Base-by-base conservation (phyloP, 1,284 basidiomycete species). In the Heterobasidion annosum region DNA sequence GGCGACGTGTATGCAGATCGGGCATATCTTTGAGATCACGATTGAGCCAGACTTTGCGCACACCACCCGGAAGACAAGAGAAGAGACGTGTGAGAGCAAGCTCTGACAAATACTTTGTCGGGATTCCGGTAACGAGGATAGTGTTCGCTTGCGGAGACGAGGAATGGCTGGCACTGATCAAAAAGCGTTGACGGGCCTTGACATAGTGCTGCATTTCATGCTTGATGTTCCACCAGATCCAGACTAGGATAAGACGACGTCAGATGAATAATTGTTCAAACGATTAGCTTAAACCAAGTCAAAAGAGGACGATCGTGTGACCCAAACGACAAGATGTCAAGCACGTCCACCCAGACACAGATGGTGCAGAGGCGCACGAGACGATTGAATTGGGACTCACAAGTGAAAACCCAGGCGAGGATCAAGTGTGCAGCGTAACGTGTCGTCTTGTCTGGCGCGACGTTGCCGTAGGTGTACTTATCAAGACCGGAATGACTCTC, bases 11-110 rank as follows among this genome's bases (percentile, higher is more conserved):
- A 64, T 88, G 91, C 33, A 93, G 67, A 50, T 91, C 83, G 3
- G 93, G 92, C 9, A 98, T 75, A 2, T 91, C 83, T 66, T 91
- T 88, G 54, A 94, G 74, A 65, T 97, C 82, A 37, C 75, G 79
- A 67, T 93, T 92, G 45, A 98, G 77, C 95, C 96, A 99, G 35
- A 99, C 82, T 56, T 85, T 83, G 61, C 83, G 85, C 4, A 93
- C 87, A 16, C 92, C 92, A 7, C 93, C 93, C 1, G 92, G 91
- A 4, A 94, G 75, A 58, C 83, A 77, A 32, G 78, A 77, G 67
- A 86, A 93, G n/a, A 90, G 68, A 55, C 74, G 73, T 47, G 71
- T 75, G 34, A 98, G 76, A 19, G 85, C 85, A 18, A 78, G 72
- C 59, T 81, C 78, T 6, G 75, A 78, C 43, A 93, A 82, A 63